Percentiles rank a stretch among this genome's conserved stretches.
Conservation (phyloP, 345 rosid species). For the Gossypium mustelinum region DNA sequence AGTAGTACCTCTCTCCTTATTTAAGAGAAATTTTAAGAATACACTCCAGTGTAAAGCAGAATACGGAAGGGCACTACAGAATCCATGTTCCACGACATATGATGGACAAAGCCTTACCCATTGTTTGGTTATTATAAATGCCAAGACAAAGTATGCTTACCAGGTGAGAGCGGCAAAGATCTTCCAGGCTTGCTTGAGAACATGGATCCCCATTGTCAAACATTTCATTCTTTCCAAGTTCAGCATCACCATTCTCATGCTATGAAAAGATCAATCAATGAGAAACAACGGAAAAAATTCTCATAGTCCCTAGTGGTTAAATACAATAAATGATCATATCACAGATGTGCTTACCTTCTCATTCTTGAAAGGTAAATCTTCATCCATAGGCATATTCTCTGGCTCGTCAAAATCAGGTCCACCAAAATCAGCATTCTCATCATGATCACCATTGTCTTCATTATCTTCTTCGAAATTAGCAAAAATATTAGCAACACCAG, state of each 20-base stretch:
- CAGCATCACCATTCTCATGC: slow-evolving; percentile 35
- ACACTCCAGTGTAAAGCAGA: background rate
- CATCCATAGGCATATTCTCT: slow-evolving; percentile 51
- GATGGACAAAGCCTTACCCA: background rate
- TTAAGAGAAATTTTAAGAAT: background rate
- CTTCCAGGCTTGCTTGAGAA: slow-evolving; percentile 77
- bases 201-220: slow-evolving; percentile 37
- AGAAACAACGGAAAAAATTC: slow-evolving; percentile 6
- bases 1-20: background rate
- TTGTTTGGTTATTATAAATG: background rate
- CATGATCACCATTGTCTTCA: slow-evolving; percentile 42
- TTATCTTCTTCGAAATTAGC: slow-evolving; percentile 30
- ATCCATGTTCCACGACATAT: background rate
- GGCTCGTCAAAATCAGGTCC: slow-evolving; percentile 45
- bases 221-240: slow-evolving; percentile 33
- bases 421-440: slow-evolving; percentile 49
- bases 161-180: slow-evolving; percentile 91
- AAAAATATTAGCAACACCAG: slow-evolving; percentile 31
- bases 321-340: slow-evolving; percentile 10
- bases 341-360: slow-evolving; percentile 34
- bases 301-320: background rate
- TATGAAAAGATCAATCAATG: slow-evolving; percentile 25
- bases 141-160: slow-evolving; percentile 38
- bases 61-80: background rate
- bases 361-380: slow-evolving; percentile 31